Evolutionary conservation across 208 protist genomes (phyloP).

Genomic region (Wallacemonas collosoma): DNA sequence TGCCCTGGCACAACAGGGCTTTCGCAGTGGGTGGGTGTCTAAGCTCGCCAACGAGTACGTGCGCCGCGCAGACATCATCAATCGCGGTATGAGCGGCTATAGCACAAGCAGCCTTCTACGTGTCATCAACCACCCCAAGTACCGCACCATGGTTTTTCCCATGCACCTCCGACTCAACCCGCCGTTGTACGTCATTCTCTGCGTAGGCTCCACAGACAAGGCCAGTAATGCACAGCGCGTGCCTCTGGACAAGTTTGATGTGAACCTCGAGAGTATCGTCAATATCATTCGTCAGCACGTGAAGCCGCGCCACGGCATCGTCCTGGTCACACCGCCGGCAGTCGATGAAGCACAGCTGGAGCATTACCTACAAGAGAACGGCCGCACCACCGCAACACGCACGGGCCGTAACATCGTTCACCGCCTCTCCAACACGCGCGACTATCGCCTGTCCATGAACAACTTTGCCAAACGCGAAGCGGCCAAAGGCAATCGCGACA

Average conservation of each 20-base stretch:
- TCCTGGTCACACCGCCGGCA: constrained; percentile 42
- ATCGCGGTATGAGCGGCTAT: constrained; percentile 10
- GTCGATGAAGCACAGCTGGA: constrained; percentile 27
- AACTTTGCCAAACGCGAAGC: constrained; percentile 4
- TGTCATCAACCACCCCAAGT: constrained; percentile 23
- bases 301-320: constrained; percentile 34
- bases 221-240: constrained; percentile 26
- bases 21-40: constrained; percentile 27
- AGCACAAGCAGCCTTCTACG: constrained; percentile 9
- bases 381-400: constrained; percentile 8
- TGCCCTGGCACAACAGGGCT: constrained; percentile 45
- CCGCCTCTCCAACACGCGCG: constrained; percentile 16
- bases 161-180: constrained; percentile 22
- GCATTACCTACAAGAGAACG: constrained; percentile 8
- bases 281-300: constrained; percentile 24
- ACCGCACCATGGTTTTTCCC: constrained; percentile 25
- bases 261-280: constrained; percentile 36
- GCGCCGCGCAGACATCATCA: constrained; percentile 41
- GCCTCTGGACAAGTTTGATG: constrained; percentile 33
- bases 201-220: constrained; percentile 43
- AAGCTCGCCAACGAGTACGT: constrained; percentile 38
- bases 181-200: constrained; percentile 41
- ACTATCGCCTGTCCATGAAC: constrained; percentile 16
- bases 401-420: constrained; percentile 19
- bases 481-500: constrained; percentile 8